Conservation (phyloP, 2,329 filamentous ascomycete genomes). For the Malbranchea zuffiana region DNA sequence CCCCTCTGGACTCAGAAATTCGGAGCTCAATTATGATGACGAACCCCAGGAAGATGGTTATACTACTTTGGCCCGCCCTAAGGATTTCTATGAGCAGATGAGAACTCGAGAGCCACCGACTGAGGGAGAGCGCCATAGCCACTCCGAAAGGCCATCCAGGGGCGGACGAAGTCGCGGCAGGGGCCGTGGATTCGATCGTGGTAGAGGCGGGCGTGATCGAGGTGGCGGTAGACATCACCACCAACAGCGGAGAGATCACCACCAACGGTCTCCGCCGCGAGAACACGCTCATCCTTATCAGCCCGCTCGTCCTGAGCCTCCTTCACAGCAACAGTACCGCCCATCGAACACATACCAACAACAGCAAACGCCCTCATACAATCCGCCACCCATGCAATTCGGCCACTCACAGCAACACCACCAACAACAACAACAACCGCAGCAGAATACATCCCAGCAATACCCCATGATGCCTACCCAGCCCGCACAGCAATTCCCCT, state of each 20-base stretch:
- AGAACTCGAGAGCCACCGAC: conserved; percentile 28
- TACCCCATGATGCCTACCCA: conserved; percentile 20
- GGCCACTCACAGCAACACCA: conserved; percentile 25
- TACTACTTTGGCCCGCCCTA: conserved; percentile 57
- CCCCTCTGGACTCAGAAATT: conserved; percentile 30
- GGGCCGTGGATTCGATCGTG: conserved; percentile 18
- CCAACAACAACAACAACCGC: conserved; percentile 21
- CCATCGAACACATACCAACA: conserved; percentile 19
- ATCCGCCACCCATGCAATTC: conserved; percentile 21
- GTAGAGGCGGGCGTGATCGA: conserved; percentile 18
- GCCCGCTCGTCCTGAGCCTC: conserved; percentile 1
- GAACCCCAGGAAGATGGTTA: conserved; percentile 47
- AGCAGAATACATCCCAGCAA: conserved; percentile 4
- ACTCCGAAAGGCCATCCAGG: conserved; percentile 30
- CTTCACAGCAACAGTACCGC: not conserved
- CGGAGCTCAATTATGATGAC: conserved; percentile 56
- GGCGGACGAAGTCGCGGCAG: conserved; percentile 41
- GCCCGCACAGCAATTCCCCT: conserved; percentile 24
- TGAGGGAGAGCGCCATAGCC: conserved; percentile 14
- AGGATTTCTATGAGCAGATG: conserved; percentile 48
- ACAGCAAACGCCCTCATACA: conserved; percentile 21
- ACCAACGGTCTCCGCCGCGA: conserved; percentile 1
- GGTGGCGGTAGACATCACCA: conserved; percentile 21
- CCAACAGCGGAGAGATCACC: not conserved
- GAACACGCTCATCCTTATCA: no score